Evolutionary conservation across 1,139 yeast genomes (phyloP).

Genomic region (Geotrichum candidum): DNA sequence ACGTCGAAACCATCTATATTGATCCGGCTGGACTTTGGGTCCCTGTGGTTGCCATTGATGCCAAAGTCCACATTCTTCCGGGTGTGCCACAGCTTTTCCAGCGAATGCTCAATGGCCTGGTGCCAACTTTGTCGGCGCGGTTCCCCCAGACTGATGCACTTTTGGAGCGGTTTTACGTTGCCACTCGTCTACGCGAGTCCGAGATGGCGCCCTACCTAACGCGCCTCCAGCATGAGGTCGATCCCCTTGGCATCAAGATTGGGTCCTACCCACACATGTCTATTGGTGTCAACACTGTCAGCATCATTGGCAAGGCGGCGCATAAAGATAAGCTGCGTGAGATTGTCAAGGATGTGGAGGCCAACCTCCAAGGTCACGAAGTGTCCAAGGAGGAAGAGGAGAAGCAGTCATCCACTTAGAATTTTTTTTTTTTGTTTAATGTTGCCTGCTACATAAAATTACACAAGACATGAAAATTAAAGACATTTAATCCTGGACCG

Average conservation of each 20-base stretch:
- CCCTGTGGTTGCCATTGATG: constrained; percentile 63
- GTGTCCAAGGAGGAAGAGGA: constrained; percentile 54
- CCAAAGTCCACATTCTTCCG: constrained; percentile 65
- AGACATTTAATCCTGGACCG: not conserved
- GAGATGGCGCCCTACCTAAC: constrained; percentile 61
- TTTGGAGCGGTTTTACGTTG: constrained; percentile 52
- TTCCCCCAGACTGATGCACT: constrained; percentile 32
- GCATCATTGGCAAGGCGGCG: constrained; percentile 55
- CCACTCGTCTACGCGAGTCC: constrained; percentile 57
- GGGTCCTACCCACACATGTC: constrained; percentile 81
- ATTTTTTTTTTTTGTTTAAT: not conserved
- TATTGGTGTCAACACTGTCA: constrained; percentile 58
- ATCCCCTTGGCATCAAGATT: constrained; percentile 49
- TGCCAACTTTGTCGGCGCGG: constrained; percentile 32
- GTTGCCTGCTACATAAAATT: not conserved
- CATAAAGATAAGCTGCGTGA: constrained; percentile 38
- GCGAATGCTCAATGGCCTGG: constrained; percentile 42
- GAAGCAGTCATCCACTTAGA: constrained; percentile 15
- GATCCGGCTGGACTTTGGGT: constrained; percentile 63
- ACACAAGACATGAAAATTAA: not conserved
- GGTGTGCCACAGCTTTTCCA: constrained; percentile 76
- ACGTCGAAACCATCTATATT: constrained; percentile 49
- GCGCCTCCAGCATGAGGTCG: constrained; percentile 46
- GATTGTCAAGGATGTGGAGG: constrained; percentile 45
- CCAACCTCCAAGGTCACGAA: constrained; percentile 48